Evolutionary conservation across 2,329 filamentous ascomycete species (phyloP).

Genomic region (Fusarium sp.): DNA sequence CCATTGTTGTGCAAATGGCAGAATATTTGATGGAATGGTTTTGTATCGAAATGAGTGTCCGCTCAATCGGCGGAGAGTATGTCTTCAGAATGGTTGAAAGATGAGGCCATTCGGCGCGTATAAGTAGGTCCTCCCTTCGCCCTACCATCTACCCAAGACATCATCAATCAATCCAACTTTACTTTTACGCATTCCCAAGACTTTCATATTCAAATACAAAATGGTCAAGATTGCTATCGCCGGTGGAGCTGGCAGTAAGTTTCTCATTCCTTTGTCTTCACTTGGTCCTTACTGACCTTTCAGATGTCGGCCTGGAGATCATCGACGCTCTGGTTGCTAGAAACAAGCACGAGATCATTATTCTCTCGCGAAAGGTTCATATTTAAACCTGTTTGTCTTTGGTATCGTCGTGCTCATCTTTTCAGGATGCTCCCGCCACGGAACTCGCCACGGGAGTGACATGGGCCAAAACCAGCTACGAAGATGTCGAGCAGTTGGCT

Average conservation of each 20-base stretch:
- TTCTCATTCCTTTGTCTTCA: too few relatives aligned
- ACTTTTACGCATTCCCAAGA: background rate
- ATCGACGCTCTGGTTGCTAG: conserved; percentile 61
- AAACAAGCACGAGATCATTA: conserved; percentile 63
- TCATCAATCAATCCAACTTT: background rate
- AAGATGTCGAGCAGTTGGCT: conserved; percentile 47
- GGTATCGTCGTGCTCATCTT: background rate
- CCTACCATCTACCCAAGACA: background rate
- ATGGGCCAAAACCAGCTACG: conserved; percentile 49
- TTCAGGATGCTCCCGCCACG: conserved; percentile 16
- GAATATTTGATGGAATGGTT: background rate
- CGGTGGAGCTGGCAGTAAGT: conserved; percentile 39
- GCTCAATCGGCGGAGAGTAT: conserved; percentile 1
- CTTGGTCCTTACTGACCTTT: background rate
- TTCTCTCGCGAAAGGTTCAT: conserved; percentile 61
- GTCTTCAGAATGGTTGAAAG: background rate
- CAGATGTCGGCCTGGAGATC: conserved; percentile 66
- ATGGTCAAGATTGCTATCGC: conserved; percentile 43
- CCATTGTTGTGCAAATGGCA: background rate
- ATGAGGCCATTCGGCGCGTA: background rate
- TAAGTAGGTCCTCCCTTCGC: background rate
- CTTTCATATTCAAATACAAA: background rate
- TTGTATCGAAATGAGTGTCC: background rate
- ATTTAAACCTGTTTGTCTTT: too few relatives aligned
- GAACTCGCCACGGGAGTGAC: conserved; percentile 14